These are phyloP conservation scores for Pythium coloratum DNA, from an alignment of 352 stramenopile species.

Conservation along the genomic window DNA sequence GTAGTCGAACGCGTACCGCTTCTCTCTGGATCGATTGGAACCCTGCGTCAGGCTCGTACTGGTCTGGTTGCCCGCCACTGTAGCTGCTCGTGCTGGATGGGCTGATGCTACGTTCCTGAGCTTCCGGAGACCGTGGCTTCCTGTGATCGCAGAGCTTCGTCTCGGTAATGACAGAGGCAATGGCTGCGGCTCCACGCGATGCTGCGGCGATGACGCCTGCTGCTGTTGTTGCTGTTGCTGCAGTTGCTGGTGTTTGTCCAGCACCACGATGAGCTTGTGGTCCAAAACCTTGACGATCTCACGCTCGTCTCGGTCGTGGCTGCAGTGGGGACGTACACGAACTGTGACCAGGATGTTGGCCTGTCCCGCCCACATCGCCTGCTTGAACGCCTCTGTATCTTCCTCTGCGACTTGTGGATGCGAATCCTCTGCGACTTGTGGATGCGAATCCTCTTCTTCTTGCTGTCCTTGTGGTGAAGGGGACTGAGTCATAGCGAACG, in stretches of 20 bases:
- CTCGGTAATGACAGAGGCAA: neutral
- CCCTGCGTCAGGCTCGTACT: neutral
- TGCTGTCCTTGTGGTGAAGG: constrained; percentile 19
- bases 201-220: neutral
- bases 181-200: constrained; percentile 1
- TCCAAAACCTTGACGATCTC: constrained; percentile 87
- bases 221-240: neutral
- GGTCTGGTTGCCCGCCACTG: constrained; percentile 1
- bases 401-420: constrained; percentile 3
- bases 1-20: constrained; percentile 90
- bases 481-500: constrained; percentile 8
- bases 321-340: constrained; percentile 76
- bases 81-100: constrained; percentile 13
- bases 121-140: constrained; percentile 33
- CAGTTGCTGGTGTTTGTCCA: constrained; percentile 42
- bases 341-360: constrained; percentile 90
- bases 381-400: constrained; percentile 64
- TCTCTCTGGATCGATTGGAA: constrained; percentile 55
- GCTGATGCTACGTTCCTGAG: constrained; percentile 35
- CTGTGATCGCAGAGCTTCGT: constrained; percentile 23
- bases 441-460: constrained; percentile 4
- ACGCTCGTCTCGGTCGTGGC: constrained; percentile 65
- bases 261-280: constrained; percentile 81
- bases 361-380: constrained; percentile 86
- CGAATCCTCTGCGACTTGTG: neutral